Conservation (phyloP, 192 early-diverging fungal species). For the Coemansia sp. region DNA sequence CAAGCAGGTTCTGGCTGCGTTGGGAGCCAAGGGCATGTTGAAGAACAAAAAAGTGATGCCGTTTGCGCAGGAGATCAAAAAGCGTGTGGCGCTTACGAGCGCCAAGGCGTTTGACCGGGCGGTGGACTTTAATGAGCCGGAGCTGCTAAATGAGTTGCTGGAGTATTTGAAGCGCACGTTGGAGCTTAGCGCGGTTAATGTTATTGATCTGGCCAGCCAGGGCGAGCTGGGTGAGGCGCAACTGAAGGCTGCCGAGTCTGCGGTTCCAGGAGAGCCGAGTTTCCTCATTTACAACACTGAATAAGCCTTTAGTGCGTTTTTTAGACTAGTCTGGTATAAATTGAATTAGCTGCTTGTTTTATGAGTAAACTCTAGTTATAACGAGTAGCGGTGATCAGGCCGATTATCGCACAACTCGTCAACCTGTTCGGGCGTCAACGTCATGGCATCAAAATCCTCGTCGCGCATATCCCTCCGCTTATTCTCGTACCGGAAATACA, state of each 20-base stretch:
- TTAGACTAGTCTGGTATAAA: no score
- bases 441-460: constrained; percentile 14
- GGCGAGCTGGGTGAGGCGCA: constrained; percentile 29
- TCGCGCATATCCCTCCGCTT: constrained; percentile 21
- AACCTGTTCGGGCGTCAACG: constrained; percentile 19
- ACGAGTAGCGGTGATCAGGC: constrained; percentile 43
- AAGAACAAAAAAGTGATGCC: constrained; percentile 97
- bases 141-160: constrained; percentile 56
- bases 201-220: constrained; percentile 51
- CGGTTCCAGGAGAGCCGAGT: constrained; percentile 49
- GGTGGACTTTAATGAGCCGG: constrained; percentile 77
- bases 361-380: constrained; percentile 1
- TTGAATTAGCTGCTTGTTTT: no score
- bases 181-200: constrained; percentile 55
- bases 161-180: constrained; percentile 60
- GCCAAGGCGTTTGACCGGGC: constrained; percentile 74
- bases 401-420: constrained; percentile 38
- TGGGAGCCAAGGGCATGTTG: constrained; percentile 69
- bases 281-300: constrained; percentile 34
- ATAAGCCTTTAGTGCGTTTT: background rate
- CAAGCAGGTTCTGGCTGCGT: constrained; percentile 64
- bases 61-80: constrained; percentile 90
- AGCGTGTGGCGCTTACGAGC: constrained; percentile 67
- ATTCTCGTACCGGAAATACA: constrained; percentile 45
- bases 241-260: constrained; percentile 27